phyloP scores from a whole-genome alignment of 2,329 filamentous ascomycete genomes.

The Ophiostoma pallidulum region DNA sequence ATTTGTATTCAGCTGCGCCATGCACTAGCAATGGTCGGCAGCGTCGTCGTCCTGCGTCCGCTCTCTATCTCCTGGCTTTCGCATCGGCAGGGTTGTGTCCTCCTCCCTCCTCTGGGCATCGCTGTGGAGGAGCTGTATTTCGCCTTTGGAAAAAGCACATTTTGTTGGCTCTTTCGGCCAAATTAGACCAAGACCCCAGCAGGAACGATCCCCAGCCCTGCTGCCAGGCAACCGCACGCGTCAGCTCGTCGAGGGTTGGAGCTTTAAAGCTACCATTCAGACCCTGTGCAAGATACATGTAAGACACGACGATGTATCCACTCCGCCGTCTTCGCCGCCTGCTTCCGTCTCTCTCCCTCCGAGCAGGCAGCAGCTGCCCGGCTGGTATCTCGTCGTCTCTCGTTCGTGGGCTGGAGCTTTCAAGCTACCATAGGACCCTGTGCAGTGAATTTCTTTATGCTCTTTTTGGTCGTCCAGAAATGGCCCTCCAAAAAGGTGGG shows the following conservation, averaged over 20 bases:
- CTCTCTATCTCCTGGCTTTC: no score
- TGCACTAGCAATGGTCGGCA: neutral
- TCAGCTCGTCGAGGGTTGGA: slow-evolving; percentile 30
- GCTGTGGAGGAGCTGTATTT: no score
- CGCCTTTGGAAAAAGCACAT: no score
- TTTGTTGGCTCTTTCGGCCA: no score
- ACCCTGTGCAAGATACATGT: slow-evolving; percentile 24
- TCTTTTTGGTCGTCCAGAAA: slow-evolving; percentile 18
- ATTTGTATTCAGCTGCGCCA: neutral
- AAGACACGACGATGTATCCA: slow-evolving; percentile 12
- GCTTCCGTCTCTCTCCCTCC: slow-evolving; percentile 19
- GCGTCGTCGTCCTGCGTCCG: no score
- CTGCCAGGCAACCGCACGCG: no score
- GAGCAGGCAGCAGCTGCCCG: slow-evolving; percentile 12
- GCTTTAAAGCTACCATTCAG: slow-evolving; percentile 42
- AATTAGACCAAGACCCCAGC: no score
- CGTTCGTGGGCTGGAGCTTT: slow-evolving; percentile 50
- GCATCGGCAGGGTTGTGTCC: no score
- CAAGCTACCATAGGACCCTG: slow-evolving; percentile 53
- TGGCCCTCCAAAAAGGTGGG: slow-evolving; percentile 13
- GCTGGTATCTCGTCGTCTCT: slow-evolving; percentile 16
- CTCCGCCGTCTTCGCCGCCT: slow-evolving; percentile 11
- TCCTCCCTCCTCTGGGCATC: no score
- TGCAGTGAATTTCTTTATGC: slow-evolving; percentile 21
- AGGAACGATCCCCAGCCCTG: no score